A percentile compares a stretch with the other conserved stretches of the same genome.
phyloP scores from a whole-genome alignment of 352 stramenopile genomes.

The Pythium folliculosum region DNA sequence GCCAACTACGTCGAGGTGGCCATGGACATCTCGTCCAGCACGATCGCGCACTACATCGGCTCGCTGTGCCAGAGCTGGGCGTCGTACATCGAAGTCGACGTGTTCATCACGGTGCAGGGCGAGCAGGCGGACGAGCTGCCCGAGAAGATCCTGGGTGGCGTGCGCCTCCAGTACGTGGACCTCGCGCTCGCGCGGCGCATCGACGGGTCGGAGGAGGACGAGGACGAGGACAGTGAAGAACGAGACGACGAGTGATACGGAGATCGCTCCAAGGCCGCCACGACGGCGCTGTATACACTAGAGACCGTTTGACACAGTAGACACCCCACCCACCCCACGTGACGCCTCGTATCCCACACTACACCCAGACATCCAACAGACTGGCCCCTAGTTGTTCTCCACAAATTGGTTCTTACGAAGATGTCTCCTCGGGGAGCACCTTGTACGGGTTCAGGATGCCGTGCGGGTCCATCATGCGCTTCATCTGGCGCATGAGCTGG shows the following conservation, averaged over 20 bases:
- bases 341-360: no score
- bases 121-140: constrained; percentile 69
- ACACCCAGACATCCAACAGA: no score
- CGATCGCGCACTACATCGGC: constrained; percentile 75
- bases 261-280: background rate
- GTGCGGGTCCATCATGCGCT: constrained; percentile 94
- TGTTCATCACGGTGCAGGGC: constrained; percentile 82
- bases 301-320: background rate
- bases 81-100: constrained; percentile 72
- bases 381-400: no score
- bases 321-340: background rate
- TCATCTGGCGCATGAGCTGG: constrained; percentile 92
- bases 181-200: constrained; percentile 48
- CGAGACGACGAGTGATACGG: constrained; percentile 20
- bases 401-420: background rate
- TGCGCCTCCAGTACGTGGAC: constrained; percentile 67
- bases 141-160: constrained; percentile 62
- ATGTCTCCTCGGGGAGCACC: constrained; percentile 48
- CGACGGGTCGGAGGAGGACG: constrained; percentile 8
- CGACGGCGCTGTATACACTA: no score
- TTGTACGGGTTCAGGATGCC: constrained; percentile 98
- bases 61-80: constrained; percentile 79
- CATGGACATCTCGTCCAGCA: constrained; percentile 81
- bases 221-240: background rate
- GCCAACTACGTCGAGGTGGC: constrained; percentile 88